These are phyloP conservation scores for Exophiala oligosperma DNA, from an alignment of 2,329 filamentous ascomycete genomes.

Conservation along the genomic window DNA sequence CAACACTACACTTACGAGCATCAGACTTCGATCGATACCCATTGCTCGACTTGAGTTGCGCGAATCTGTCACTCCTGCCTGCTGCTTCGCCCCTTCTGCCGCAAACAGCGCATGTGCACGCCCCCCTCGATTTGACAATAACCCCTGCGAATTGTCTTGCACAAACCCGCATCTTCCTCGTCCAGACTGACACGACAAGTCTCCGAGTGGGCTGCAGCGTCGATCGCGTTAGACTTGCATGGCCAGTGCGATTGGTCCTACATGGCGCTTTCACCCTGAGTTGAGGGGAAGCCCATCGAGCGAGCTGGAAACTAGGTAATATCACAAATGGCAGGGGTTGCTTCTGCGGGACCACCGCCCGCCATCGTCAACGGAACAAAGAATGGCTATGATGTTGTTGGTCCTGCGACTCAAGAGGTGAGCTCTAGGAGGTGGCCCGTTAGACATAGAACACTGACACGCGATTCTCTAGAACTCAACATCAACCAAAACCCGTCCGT, in stretches of 20 bases:
- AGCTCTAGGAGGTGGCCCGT: slow-evolving; percentile 5
- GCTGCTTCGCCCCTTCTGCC: slow-evolving; percentile 1
- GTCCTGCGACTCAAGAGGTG: slow-evolving; percentile 22
- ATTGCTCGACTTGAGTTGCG: neutral
- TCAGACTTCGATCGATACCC: neutral
- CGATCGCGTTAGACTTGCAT: slow-evolving; percentile 3
- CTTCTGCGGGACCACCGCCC: slow-evolving; percentile 15
- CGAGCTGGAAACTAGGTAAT: slow-evolving; percentile 4
- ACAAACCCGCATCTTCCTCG: neutral
- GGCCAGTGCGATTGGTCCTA: slow-evolving; percentile 8
- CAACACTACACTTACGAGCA: neutral
- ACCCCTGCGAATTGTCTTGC: slow-evolving; percentile 4
- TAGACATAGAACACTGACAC: neutral
- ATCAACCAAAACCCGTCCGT: slow-evolving; percentile 16
- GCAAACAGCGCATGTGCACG: slow-evolving; percentile 18
- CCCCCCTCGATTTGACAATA: slow-evolving; percentile 11
- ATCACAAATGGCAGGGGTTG: slow-evolving; percentile 18
- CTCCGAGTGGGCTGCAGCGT: neutral
- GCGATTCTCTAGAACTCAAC: slow-evolving; percentile 17
- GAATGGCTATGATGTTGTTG: slow-evolving; percentile 12
- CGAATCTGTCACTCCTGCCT: neutral
- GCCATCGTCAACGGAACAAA: slow-evolving; percentile 15
- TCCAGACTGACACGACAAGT: neutral
- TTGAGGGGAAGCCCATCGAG: slow-evolving; percentile 12
- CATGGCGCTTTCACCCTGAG: slow-evolving; percentile 24